Conservation (phyloP, 2,329 filamentous ascomycete genomes). For the Hypoxylon sp. region DNA sequence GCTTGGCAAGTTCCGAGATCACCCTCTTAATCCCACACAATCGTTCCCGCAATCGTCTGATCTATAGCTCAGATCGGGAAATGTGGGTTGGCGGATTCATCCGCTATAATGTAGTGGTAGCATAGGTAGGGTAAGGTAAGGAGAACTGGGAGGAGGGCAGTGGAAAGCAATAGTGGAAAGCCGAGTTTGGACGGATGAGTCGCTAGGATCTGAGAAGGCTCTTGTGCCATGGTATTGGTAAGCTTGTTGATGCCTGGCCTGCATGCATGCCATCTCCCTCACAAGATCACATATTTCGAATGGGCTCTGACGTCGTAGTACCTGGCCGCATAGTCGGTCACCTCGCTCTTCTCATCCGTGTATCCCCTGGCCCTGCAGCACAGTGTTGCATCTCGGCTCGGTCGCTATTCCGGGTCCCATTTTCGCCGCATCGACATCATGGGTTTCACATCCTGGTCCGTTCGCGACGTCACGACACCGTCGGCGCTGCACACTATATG, state of each 20-base stretch:
- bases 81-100: conserved; percentile 17
- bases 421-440: conserved; percentile 39
- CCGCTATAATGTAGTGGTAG: conserved; percentile 10
- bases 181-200: conserved; percentile 14
- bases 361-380: conserved; percentile 39
- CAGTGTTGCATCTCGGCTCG: conserved; percentile 42
- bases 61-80: conserved; percentile 16
- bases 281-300: conserved; percentile 18
- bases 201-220: conserved; percentile 3
- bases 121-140: conserved; percentile 3
- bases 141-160: background rate
- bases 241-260: conserved; percentile 24
- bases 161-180: conserved; percentile 8
- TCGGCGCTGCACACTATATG: conserved; percentile 24
- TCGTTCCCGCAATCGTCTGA: conserved; percentile 11
- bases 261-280: conserved; percentile 28
- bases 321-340: conserved; percentile 35
- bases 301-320: conserved; percentile 32
- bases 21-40: conserved; percentile 14
- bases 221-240: conserved; percentile 31
- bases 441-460: conserved; percentile 43
- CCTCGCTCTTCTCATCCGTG: conserved; percentile 17
- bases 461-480: conserved; percentile 27
- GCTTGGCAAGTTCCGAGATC: conserved; percentile 26
- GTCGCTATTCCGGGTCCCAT: conserved; percentile 37